These are phyloP conservation scores for Cutaneotrichosporon daszewskae DNA, from an alignment of 1,284 basidiomycete genomes.

Conservation along the genomic window DNA sequence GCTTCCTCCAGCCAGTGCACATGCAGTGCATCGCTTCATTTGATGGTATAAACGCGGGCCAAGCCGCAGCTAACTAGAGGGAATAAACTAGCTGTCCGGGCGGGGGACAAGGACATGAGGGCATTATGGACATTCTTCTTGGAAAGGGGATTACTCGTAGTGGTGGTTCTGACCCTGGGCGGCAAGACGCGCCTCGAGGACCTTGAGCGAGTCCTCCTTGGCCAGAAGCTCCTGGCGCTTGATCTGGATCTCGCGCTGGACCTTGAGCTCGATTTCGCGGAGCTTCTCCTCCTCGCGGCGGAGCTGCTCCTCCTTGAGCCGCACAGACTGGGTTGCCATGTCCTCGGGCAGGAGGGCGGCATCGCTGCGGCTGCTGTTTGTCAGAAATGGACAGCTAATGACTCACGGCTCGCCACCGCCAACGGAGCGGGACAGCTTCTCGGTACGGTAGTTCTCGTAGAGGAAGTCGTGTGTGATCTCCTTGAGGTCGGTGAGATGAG, in stretches of 20 bases:
- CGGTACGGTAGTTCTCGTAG: slow-evolving; percentile 72
- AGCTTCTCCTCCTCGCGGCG: slow-evolving; percentile 97
- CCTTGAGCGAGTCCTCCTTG: slow-evolving; percentile 66
- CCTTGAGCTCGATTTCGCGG: slow-evolving; percentile 95
- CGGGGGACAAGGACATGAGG: slow-evolving; percentile 5
- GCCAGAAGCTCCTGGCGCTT: slow-evolving; percentile 94
- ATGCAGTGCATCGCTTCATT: neutral
- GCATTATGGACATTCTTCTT: slow-evolving; percentile 18
- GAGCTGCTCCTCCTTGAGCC: slow-evolving; percentile 97
- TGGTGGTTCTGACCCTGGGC: slow-evolving; percentile 15
- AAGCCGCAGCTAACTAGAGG: neutral
- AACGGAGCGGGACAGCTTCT: slow-evolving; percentile 92
- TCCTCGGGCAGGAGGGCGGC: slow-evolving; percentile 87
- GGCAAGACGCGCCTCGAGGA: slow-evolving; percentile 45
- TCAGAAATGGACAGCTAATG: neutral
- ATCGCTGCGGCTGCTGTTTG: slow-evolving; percentile 53
- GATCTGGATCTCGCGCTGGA: slow-evolving; percentile 97
- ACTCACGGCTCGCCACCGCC: slow-evolving; percentile 73
- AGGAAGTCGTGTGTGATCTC: slow-evolving; percentile 85
- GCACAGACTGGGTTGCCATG: slow-evolving; percentile 90
- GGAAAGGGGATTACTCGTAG: no score
- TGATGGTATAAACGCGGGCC: slow-evolving; percentile 4
- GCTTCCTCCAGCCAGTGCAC: no score
- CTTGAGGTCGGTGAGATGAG: slow-evolving; percentile 90
- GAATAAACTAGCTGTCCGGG: slow-evolving; percentile 6